A percentile compares a stretch with the other conserved stretches of the same genome.
These are phyloP conservation scores for Biscogniauxia sp. DNA, from an alignment of 2,329 filamentous ascomycete species.

Conservation along the genomic window DNA sequence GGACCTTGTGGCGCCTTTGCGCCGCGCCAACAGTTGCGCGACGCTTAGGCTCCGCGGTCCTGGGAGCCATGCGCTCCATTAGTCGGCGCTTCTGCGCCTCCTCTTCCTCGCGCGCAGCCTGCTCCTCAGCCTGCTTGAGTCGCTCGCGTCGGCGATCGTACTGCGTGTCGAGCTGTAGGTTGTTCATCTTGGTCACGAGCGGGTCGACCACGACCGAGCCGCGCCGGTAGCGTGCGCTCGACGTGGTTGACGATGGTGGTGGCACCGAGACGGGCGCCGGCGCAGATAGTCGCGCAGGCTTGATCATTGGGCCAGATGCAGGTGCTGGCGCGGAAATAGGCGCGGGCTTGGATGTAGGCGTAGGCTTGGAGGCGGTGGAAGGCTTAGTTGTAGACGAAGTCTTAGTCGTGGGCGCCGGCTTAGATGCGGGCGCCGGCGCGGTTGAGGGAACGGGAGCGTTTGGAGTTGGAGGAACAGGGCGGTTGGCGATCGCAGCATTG, in stretches of 20 bases:
- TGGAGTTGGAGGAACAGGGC: slow-evolving; percentile 28
- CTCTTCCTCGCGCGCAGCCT: slow-evolving; percentile 29
- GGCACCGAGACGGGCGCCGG: slow-evolving; percentile 1
- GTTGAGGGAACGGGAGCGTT: neutral
- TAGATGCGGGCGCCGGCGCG: too few relatives aligned
- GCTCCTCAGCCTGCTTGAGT: slow-evolving; percentile 21
- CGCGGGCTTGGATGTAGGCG: slow-evolving; percentile 6
- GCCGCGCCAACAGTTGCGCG: slow-evolving; percentile 37
- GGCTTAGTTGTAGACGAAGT: slow-evolving; percentile 5
- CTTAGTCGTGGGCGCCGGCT: too few relatives aligned
- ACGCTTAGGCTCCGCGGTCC: slow-evolving; percentile 19
- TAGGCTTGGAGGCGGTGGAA: too few relatives aligned
- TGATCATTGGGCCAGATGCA: too few relatives aligned
- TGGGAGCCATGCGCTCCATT: slow-evolving; percentile 40
- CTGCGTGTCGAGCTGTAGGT: slow-evolving; percentile 32
- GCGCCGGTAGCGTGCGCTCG: slow-evolving; percentile 28
- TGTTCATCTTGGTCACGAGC: slow-evolving; percentile 25
- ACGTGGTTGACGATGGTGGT: slow-evolving; percentile 23
- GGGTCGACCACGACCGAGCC: slow-evolving; percentile 34
- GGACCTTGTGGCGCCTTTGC: slow-evolving; percentile 35
- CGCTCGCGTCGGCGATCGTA: slow-evolving; percentile 31
- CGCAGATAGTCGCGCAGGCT: too few relatives aligned
- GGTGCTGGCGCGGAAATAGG: too few relatives aligned
- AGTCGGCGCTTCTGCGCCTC: slow-evolving; percentile 41
- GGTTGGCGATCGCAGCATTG: slow-evolving; percentile 42